Conservation (phyloP, 495 filamentous ascomycete genomes). For the Talaromyces adpressus region DNA sequence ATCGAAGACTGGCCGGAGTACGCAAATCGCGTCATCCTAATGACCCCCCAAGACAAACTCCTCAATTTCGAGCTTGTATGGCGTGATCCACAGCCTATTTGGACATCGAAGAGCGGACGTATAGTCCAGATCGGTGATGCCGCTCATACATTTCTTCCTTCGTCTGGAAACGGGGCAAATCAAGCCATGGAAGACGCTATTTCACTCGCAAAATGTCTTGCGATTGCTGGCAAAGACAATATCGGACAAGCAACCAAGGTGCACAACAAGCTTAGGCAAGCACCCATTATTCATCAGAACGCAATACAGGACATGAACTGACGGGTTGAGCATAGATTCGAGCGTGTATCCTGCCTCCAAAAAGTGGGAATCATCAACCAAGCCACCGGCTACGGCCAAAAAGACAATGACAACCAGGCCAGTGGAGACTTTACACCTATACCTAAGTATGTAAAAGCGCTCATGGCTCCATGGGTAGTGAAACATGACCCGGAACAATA, state of each 20-base stretch:
- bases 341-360: slow-evolving; percentile 13
- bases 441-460: neutral
- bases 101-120: slow-evolving; percentile 48
- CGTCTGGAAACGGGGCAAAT: slow-evolving; percentile 59
- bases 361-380: slow-evolving; percentile 12
- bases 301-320: neutral
- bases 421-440: neutral
- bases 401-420: neutral
- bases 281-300: neutral
- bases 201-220: slow-evolving; percentile 53
- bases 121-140: slow-evolving; percentile 61
- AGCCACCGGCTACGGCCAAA: neutral
- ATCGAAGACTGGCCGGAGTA: slow-evolving; percentile 12
- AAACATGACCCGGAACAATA: slow-evolving; percentile 16
- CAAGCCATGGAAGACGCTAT: slow-evolving; percentile 67
- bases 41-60: slow-evolving; percentile 47
- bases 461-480: slow-evolving; percentile 15
- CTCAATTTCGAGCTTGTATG: slow-evolving; percentile 70
- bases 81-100: slow-evolving; percentile 56
- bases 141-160: slow-evolving; percentile 66
- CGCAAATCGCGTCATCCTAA: slow-evolving; percentile 6
- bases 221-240: slow-evolving; percentile 42
- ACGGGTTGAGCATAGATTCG: slow-evolving; percentile 8
- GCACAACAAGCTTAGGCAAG: slow-evolving; percentile 15
- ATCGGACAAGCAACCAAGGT: slow-evolving; percentile 16